These are phyloP conservation scores for Cicer chorassanicum DNA, from an alignment of 306 rosid genomes.

Conservation along the genomic window DNA sequence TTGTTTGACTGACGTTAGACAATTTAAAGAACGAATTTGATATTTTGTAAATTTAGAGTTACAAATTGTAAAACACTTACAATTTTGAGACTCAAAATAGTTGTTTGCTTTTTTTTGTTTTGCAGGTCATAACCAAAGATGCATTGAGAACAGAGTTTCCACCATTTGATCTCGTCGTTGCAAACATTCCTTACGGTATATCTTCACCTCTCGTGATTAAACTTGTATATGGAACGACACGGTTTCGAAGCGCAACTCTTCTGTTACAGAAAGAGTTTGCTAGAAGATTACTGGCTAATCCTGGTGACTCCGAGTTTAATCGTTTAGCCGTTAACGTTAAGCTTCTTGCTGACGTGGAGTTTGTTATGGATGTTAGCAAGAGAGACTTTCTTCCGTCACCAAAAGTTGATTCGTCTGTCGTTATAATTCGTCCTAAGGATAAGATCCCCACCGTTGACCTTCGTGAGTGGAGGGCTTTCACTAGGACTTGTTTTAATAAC, in stretches of 20 bases:
- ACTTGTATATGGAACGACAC: conserved; percentile 57
- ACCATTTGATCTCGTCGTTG: conserved; percentile 76
- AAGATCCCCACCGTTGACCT: conserved; percentile 64
- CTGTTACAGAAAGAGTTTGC: conserved; percentile 93
- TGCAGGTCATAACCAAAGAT: conserved; percentile 72
- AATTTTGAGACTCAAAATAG: no score
- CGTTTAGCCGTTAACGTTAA: conserved; percentile 84
- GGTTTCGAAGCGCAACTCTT: conserved; percentile 82
- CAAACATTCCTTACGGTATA: conserved; percentile 87
- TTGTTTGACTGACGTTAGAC: no score
- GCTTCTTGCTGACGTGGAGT: conserved; percentile 76
- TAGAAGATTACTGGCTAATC: conserved; percentile 69
- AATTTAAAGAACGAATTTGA: no score
- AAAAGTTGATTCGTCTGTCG: conserved; percentile 86
- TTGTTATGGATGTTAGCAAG: conserved; percentile 82
- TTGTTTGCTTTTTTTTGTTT: background rate
- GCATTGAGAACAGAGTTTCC: conserved; percentile 77
- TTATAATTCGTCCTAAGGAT: conserved; percentile 71
- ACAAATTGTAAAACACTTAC: no score
- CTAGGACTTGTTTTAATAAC: conserved; percentile 64
- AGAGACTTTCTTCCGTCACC: conserved; percentile 86
- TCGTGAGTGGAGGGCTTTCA: conserved; percentile 77
- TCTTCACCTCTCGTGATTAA: conserved; percentile 79
- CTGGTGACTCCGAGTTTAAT: conserved; percentile 76
- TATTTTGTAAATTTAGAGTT: no score